Evolutionary conservation across 1,284 basidiomycete species (phyloP).

Genomic region (Stereum hirsutum): DNA sequence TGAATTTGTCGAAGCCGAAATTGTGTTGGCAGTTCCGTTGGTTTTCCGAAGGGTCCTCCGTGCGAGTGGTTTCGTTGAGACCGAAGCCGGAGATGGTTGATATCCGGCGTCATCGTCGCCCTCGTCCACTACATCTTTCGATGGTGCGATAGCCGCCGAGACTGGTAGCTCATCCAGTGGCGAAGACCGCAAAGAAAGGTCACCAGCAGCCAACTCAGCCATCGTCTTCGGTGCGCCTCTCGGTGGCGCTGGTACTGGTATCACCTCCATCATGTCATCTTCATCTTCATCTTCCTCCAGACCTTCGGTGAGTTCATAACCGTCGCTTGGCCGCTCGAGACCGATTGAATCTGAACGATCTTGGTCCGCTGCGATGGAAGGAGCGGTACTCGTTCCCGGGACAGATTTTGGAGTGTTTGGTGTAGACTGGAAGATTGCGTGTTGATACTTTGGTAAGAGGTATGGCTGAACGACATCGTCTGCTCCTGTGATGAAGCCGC

Average conservation of each 20-base stretch:
- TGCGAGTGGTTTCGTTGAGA: too few relatives aligned
- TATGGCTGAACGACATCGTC: constrained; percentile 67
- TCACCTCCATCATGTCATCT: constrained; percentile 23
- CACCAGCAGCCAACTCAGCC: constrained; percentile 52
- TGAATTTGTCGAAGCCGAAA: constrained; percentile 9
- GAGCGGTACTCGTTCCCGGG: neutral
- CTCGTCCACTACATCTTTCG: neutral
- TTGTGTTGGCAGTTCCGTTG: too few relatives aligned
- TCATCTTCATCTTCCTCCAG: constrained; percentile 20
- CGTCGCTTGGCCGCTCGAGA: too few relatives aligned
- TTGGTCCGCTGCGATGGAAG: neutral
- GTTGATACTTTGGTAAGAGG: constrained; percentile 52
- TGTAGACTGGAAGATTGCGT: constrained; percentile 19
- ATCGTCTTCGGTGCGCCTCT: constrained; percentile 44
- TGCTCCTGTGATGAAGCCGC: constrained; percentile 62
- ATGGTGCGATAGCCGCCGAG: neutral
- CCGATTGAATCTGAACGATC: too few relatives aligned
- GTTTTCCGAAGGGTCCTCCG: too few relatives aligned
- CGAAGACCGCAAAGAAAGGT: too few relatives aligned
- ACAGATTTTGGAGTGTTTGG: constrained; percentile 3
- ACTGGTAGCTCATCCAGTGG: too few relatives aligned
- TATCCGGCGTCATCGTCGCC: neutral
- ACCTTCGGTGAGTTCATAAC: neutral
- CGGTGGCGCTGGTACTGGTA: constrained; percentile 10
- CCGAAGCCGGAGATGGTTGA: too few relatives aligned